Evolutionary conservation across 2,329 filamentous ascomycete genomes (phyloP), one percentile per base, ranked within the genome.

Genomic region (Incumbomyces lentus): DNA sequence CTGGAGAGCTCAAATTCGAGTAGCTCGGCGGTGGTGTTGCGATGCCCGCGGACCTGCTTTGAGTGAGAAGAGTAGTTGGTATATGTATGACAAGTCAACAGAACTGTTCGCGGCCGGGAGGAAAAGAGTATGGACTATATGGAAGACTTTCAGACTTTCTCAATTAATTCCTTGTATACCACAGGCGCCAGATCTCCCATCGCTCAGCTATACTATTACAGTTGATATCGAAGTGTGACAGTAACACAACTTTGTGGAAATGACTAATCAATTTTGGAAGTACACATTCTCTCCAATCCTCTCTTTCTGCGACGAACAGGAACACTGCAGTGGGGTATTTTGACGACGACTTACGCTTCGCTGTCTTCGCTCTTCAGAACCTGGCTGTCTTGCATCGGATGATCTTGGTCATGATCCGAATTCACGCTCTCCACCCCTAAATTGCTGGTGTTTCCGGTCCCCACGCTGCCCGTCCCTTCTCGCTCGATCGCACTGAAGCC

Each of bases 401-500:
- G 42, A 31, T 45, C 26, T 26, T 35, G 30, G 17, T 44, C 41
- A 35, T 45, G 42, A 19, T 45, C 42, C n/a, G 42, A 45, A 19
- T 45, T 45, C 17, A 45, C 8, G 33, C 42, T 45, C 34, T 45
- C 42, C 17, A 45, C 42, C 8, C 42, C 42, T 19, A 45, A 16
- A 13, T 45, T 45, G 42, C 42, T 45, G 26, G 5, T 48, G 6
- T 44, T 46, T 16, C 32, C 46, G 6, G 40, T 43, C 18, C 46
- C 46, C 31, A 40, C 19, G 13, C 46, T 44, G 16, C 52, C 52
- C n/a, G 55, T 48, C 16, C 38, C 48, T 14, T 38, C 46, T 6
- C 47, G 41, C 22, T 56, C 55, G 22, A 57, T 43, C 11, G 46
- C 41, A 30, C 50, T 53, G 48, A 57, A 57, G 30, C 43, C 47